Percentiles rank a stretch among this genome's conserved stretches.
Conservation (phyloP, 2,329 filamentous ascomycete genomes). For the Fulvia fulva region DNA sequence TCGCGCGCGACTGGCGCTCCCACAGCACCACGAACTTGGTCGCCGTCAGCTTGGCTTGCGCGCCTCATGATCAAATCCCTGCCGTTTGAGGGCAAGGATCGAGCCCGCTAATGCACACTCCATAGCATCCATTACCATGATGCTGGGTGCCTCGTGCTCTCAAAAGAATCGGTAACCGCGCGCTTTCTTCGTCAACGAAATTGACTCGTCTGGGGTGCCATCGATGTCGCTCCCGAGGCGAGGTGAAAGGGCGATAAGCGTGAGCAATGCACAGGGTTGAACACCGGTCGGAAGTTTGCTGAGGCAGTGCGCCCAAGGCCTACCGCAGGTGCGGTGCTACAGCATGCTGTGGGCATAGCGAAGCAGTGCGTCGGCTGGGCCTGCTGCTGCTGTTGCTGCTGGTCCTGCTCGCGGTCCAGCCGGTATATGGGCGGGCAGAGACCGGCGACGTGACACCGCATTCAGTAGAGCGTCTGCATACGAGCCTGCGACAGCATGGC, state of each 20-base stretch:
- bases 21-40: background rate
- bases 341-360: constrained; percentile 4
- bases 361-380: constrained; percentile 6
- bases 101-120: background rate
- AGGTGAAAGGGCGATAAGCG: background rate
- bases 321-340: background rate
- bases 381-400: background rate
- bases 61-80: constrained; percentile 1
- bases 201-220: background rate
- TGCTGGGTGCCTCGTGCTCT: background rate
- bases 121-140: background rate
- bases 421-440: constrained; percentile 13
- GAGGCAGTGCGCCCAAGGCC: constrained; percentile 5
- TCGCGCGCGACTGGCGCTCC: background rate
- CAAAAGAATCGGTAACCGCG: background rate
- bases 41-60: constrained; percentile 3
- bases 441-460: constrained; percentile 14
- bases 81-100: background rate
- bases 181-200: background rate
- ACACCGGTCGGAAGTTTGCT: constrained; percentile 17
- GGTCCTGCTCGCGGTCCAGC: background rate
- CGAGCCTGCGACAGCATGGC: no score
- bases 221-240: background rate
- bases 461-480: constrained; percentile 2
- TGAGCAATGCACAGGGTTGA: constrained; percentile 1